Evolutionary conservation across 192 early-diverging fungal genomes (phyloP).

Genomic region (Backusella australiensis): DNA sequence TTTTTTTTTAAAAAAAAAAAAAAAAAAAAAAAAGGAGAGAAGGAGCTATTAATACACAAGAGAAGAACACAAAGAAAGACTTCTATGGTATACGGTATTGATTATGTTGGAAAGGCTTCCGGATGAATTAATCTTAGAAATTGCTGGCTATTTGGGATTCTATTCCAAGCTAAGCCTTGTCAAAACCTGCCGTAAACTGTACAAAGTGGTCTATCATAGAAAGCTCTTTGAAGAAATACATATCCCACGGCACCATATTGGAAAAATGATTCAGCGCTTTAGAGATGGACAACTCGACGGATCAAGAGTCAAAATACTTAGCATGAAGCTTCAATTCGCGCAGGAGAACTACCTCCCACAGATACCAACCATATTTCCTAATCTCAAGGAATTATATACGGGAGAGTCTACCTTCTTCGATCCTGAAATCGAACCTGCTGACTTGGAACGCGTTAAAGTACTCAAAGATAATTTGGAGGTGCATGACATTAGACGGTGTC

Average conservation of each 20-base stretch:
- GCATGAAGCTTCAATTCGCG: background rate
- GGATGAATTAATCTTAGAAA: background rate
- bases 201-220: background rate
- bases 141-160: background rate
- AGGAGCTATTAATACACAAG: background rate
- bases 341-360: constrained; percentile 1
- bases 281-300: background rate
- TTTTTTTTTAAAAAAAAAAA: no score
- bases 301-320: background rate
- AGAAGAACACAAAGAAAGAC: background rate
- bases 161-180: background rate
- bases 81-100: background rate
- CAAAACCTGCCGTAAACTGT: background rate
- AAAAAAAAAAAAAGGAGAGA: background rate
- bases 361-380: background rate
- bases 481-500: background rate
- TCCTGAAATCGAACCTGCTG: background rate
- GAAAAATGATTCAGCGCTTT: background rate
- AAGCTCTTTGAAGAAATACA: background rate
- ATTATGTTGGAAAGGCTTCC: background rate
- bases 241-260: background rate
- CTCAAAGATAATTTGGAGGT: background rate
- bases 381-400: background rate
- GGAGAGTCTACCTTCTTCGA: background rate
- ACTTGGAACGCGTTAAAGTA: background rate